phyloP scores from a whole-genome alignment of 192 early-diverging fungal genomes.

The Entophlyctis luteolus region DNA sequence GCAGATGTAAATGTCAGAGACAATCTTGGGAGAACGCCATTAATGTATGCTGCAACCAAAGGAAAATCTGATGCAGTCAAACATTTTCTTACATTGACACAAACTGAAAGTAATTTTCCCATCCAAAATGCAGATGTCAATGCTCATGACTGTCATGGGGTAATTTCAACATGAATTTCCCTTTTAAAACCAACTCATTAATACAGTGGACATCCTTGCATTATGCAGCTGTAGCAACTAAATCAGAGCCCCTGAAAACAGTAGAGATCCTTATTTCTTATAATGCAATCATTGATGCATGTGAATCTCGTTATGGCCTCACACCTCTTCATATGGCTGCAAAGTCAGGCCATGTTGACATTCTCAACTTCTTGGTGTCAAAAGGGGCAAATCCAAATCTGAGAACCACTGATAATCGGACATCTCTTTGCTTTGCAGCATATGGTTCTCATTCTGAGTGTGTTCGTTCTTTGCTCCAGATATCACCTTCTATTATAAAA shows the following conservation, averaged over 20 bases:
- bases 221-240: slow-evolving; percentile 29
- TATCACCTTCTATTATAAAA: slow-evolving; percentile 2
- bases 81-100: slow-evolving; percentile 2
- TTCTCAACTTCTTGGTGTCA: slow-evolving; percentile 31
- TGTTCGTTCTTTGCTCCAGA: neutral
- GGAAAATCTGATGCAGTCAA: slow-evolving; percentile 22
- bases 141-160: slow-evolving; percentile 21
- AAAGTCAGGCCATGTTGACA: slow-evolving; percentile 31
- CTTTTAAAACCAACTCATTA: neutral
- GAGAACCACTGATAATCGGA: slow-evolving; percentile 29
- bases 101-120: neutral
- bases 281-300: slow-evolving; percentile 13
- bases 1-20: slow-evolving; percentile 20
- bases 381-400: slow-evolving; percentile 37
- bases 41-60: slow-evolving; percentile 34
- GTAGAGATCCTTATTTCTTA: slow-evolving; percentile 14
- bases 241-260: slow-evolving; percentile 5
- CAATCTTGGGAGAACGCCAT: slow-evolving; percentile 14
- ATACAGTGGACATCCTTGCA: slow-evolving; percentile 22
- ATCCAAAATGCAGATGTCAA: slow-evolving; percentile 16
- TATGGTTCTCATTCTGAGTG: slow-evolving; percentile 24
- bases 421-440: slow-evolving; percentile 24
- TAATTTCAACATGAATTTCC: neutral
- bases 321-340: slow-evolving; percentile 40
- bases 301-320: slow-evolving; percentile 17